Evolutionary conservation across 2,329 filamentous ascomycete genomes (phyloP), one percentile per base, ranked within the genome.

Genomic region (Fusarium goolgardi): DNA sequence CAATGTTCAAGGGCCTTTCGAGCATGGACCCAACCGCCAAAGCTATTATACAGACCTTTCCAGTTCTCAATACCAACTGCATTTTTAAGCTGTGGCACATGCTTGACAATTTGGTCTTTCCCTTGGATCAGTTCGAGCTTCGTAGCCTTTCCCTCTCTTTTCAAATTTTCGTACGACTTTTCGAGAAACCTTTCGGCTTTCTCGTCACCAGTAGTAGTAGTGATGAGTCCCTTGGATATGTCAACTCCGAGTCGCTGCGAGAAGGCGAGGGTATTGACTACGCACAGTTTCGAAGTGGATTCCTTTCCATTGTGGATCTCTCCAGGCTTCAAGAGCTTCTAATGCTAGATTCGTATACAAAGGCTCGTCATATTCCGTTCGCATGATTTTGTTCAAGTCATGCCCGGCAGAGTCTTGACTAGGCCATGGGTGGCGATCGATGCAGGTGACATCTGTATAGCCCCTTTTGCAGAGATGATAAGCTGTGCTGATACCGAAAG

Each of bases 341-440:
- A 61, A 1, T 6, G 58, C 58, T 4, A 61, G 45, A 0, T 31
- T 23, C 0, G 58, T 59, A 3, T 61, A 61, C 1, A 61, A 9
- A 1, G 58, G 55, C 21, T 61, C 58, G 7, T 61, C 45, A 4
- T 63, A 63, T 9, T 61, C 59, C 8, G 60, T 63, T 11, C 60
- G 50, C 37, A 63, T 61, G 6, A 63, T 54, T n/a, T 70, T 70
- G 31, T 70, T 70, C 13, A 70, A 34, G 40, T 70, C 68, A n/a
- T 68, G 39, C 2, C 68, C 67, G 5, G 68, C 68, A 20, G 67
- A 70, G 37, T 70, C 68, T 10, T 62, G 23, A 18, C 68, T 71
- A 0, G 68, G 68, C 59, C 59, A 70, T 43, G 67, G 63, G n/a
- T 68, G 57, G 1, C 61, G 60, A n/a, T 71, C 64, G 3, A 70